A percentile compares a stretch with the other conserved stretches of the same genome.
phyloP scores from a whole-genome alignment of 495 filamentous ascomycete species.

The Ramalina intermedia region DNA sequence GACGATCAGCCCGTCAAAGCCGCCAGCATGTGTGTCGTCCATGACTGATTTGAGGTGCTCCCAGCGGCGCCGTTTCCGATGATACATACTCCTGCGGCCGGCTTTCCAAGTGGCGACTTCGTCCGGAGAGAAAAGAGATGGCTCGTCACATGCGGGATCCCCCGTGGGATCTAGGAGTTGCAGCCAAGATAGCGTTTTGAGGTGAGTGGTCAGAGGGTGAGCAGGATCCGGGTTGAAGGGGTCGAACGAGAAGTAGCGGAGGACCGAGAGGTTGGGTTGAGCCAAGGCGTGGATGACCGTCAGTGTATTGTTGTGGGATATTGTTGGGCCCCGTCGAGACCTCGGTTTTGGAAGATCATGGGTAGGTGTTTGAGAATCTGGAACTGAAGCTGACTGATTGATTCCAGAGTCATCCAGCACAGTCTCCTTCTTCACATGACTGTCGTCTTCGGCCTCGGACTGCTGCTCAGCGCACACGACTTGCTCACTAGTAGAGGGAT shows the following conservation, averaged over 20 bases:
- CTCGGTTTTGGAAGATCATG: constrained; percentile 16
- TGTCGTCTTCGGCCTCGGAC: constrained; percentile 20
- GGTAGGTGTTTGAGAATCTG: constrained; percentile 12
- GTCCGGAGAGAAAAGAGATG: constrained; percentile 35
- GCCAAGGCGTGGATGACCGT: constrained; percentile 77
- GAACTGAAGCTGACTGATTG: not conserved
- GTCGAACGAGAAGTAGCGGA: constrained; percentile 81
- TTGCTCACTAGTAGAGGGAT: constrained; percentile 14
- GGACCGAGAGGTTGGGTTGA: constrained; percentile 74
- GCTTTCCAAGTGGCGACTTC: constrained; percentile 51
- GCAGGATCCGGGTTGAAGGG: constrained; percentile 44
- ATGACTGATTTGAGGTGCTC: constrained; percentile 49
- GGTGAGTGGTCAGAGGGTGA: constrained; percentile 69
- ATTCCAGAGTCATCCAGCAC: not conserved
- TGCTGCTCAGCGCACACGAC: too few relatives aligned
- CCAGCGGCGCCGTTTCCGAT: constrained; percentile 77
- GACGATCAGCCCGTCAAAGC: constrained; percentile 70
- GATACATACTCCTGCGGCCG: constrained; percentile 64
- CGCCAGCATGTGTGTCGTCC: constrained; percentile 55
- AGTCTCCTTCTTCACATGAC: constrained; percentile 5
- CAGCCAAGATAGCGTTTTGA: constrained; percentile 78
- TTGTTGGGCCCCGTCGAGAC: constrained; percentile 16
- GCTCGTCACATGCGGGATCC: constrained; percentile 56
- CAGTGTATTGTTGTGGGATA: constrained; percentile 61
- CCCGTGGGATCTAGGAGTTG: constrained; percentile 62